Percentiles rank a stretch among this genome's conserved stretches.
phyloP scores from a whole-genome alignment of 768 basidiomycete genomes.

The Boletus subparvulus region DNA sequence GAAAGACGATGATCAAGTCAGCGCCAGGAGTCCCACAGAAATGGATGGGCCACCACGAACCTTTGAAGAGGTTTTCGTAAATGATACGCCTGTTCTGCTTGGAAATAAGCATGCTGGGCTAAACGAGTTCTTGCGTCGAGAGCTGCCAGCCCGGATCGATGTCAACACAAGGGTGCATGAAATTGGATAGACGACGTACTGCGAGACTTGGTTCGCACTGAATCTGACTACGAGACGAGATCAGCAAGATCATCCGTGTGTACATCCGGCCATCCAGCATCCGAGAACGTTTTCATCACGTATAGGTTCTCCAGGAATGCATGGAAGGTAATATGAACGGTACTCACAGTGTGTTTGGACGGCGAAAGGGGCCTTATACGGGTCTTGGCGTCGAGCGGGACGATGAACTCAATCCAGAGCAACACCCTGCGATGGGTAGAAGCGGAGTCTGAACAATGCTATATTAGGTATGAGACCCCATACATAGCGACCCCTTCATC shows the following conservation, averaged over 20 bases:
- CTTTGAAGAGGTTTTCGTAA: constrained; percentile 99
- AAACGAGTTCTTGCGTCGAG: constrained; percentile 28
- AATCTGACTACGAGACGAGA: constrained; percentile 28
- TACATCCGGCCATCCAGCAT: constrained; percentile 35
- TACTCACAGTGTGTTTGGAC: constrained; percentile 24
- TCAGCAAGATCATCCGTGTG: constrained; percentile 33
- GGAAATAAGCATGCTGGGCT: constrained; percentile 88
- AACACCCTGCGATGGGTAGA: constrained; percentile 1
- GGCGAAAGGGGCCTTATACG: constrained; percentile 27
- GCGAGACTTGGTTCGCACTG: constrained; percentile 36
- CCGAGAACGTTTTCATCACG: neutral
- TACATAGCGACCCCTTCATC: neutral
- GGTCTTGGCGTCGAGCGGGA: constrained; percentile 40
- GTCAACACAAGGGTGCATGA: neutral
- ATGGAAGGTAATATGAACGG: neutral
- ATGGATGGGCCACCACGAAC: constrained; percentile 43
- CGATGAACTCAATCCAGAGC: constrained; percentile 23
- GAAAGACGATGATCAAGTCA: neutral
- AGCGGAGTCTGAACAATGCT: constrained; percentile 25
- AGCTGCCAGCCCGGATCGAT: constrained; percentile 19
- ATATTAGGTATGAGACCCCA: constrained; percentile 14
- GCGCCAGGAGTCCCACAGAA: neutral
- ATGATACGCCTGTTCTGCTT: constrained; percentile 94
- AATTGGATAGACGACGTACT: constrained; percentile 30
- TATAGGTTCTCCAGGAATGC: constrained; percentile 4